Evolutionary conservation across 441 rosid genomes (phyloP).

Genomic region (Mallotus repandus): DNA sequence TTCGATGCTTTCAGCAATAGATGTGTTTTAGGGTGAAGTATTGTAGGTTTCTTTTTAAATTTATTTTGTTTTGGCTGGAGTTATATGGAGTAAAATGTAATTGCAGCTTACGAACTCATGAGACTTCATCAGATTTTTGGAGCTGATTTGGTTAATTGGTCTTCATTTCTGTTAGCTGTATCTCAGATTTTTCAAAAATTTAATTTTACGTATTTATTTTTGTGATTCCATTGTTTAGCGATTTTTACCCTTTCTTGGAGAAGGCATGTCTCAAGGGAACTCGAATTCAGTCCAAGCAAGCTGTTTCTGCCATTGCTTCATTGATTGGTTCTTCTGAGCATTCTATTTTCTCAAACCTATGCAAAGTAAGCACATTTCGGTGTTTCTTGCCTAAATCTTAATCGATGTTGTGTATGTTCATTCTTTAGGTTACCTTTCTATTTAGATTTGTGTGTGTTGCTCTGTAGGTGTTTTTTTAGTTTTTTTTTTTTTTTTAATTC

Average conservation of each 20-base stretch:
- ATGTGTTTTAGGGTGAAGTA: background rate
- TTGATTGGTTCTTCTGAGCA: constrained; percentile 56
- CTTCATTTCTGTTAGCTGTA: background rate
- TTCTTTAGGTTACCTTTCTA: too few relatives aligned
- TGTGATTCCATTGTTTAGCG: constrained; percentile 43
- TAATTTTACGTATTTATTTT: background rate
- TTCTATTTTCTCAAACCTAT: constrained; percentile 51
- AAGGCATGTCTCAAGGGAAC: constrained; percentile 73
- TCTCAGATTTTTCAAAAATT: constrained; percentile 3
- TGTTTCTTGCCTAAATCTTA: constrained; percentile 1
- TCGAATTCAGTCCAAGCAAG: constrained; percentile 78
- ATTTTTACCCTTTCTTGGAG: constrained; percentile 65
- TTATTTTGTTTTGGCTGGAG: background rate
- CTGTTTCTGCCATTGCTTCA: constrained; percentile 85
- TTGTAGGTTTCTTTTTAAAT: background rate
- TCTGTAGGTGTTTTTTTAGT: background rate
- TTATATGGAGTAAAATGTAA: background rate
- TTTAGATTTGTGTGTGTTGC: too few relatives aligned
- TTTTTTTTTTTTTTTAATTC: background rate
- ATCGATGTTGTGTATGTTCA: background rate
- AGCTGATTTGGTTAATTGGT: background rate
- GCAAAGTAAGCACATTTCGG: constrained; percentile 55
- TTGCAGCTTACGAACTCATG: background rate
- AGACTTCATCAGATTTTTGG: background rate
- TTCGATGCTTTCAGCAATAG: background rate